phyloP scores from a whole-genome alignment of 495 filamentous ascomycete genomes.

The Haplographium delicatum region DNA sequence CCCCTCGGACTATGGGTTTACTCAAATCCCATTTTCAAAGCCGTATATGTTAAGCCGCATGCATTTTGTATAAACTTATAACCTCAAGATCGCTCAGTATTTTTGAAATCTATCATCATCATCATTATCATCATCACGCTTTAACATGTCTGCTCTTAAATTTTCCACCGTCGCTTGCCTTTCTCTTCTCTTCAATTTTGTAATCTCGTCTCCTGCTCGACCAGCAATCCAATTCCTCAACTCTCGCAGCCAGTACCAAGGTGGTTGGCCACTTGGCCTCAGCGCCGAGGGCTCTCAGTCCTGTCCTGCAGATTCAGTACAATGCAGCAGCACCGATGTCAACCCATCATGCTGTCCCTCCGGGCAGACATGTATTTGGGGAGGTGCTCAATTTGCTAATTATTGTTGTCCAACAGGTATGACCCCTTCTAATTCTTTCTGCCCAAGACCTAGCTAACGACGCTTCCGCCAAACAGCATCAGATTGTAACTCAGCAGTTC shows the following conservation, averaged over 20 bases:
- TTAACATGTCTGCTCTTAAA: background rate
- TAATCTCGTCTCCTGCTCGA: background rate
- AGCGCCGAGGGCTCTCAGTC: background rate
- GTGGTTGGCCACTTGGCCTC: constrained; percentile 8
- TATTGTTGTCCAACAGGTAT: constrained; percentile 14
- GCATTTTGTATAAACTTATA: background rate
- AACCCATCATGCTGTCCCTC: constrained; percentile 8
- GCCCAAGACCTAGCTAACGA: background rate
- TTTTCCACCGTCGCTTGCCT: background rate
- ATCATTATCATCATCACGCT: background rate
- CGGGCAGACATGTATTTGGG: constrained; percentile 1
- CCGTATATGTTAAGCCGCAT: background rate
- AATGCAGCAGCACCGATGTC: background rate
- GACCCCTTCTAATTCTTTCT: background rate
- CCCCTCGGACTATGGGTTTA: background rate
- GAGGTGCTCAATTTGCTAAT: background rate
- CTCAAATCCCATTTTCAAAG: background rate
- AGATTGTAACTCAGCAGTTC: constrained; percentile 1
- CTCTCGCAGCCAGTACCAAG: background rate
- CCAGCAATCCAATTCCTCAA: constrained; percentile 1
- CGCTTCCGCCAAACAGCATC: background rate
- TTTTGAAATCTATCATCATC: background rate
- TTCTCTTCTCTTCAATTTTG: background rate
- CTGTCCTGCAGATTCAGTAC: constrained; percentile 4
- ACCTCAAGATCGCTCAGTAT: background rate